These are phyloP conservation scores for Cladophialophora immunda DNA, from an alignment of 2,329 filamentous ascomycete genomes.

Conservation along the genomic window DNA sequence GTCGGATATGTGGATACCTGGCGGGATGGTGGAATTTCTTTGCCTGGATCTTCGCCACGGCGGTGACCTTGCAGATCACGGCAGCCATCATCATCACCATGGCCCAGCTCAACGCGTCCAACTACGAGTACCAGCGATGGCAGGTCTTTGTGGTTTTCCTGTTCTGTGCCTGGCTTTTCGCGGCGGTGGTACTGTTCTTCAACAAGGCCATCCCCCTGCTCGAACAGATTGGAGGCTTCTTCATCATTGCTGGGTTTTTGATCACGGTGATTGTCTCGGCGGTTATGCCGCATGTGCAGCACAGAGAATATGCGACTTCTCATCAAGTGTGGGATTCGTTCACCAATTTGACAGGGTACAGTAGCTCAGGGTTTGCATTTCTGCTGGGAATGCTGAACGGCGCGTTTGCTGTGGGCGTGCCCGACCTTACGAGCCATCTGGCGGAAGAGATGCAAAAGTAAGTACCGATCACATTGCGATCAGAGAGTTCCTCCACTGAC, in stretches of 20 bases:
- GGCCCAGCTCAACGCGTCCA: constrained; percentile 40
- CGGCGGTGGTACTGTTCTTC: constrained; percentile 47
- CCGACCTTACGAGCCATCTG: constrained; percentile 71
- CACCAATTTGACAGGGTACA: constrained; percentile 56
- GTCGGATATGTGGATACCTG: constrained; percentile 58
- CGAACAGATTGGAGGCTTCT: constrained; percentile 55
- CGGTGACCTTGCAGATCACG: constrained; percentile 43
- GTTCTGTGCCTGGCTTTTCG: constrained; percentile 42
- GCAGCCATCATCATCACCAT: constrained; percentile 60
- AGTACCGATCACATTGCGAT: not conserved
- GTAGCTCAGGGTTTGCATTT: constrained; percentile 67
- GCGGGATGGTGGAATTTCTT: constrained; percentile 55
- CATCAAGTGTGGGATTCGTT: constrained; percentile 64
- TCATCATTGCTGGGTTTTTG: constrained; percentile 57
- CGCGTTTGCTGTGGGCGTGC: constrained; percentile 72
- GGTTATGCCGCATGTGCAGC: constrained; percentile 23
- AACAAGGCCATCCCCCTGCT: constrained; percentile 52
- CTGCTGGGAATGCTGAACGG: constrained; percentile 74
- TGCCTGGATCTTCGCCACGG: constrained; percentile 69
- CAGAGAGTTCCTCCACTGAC: not conserved
- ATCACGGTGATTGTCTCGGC: constrained; percentile 55
- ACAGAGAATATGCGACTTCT: constrained; percentile 55
- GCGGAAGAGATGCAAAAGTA: constrained; percentile 70
- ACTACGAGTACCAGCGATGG: constrained; percentile 56
- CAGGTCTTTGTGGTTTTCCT: constrained; percentile 68